Evolutionary conservation across 2,329 filamentous ascomycete species (phyloP), one percentile per base, ranked within the genome.

Genomic region (Cytospora mali): DNA sequence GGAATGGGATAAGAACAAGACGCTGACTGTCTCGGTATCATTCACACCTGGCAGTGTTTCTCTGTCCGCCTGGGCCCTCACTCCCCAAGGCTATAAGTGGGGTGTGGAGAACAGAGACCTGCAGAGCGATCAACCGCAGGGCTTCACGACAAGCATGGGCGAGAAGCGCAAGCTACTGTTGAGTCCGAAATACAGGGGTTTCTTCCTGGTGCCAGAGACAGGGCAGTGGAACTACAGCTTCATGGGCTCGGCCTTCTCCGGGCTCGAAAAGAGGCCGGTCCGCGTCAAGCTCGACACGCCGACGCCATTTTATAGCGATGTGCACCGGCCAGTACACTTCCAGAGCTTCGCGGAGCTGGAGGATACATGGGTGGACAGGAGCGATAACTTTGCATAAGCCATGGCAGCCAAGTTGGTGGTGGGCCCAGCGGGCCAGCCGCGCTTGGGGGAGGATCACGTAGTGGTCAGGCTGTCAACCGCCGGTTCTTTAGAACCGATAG

Each of bases 1-100:
- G 3, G 79, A 85, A 66, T 95, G 91, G 91, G 90, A 96, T 76
- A 85, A 86, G 75, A 90, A 92, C 75, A 95, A 93, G 80, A 97
- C 92, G 0, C 87, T 97, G 62, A 97, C 93, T 1, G 93, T 99
- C 79, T 93, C 93, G 3, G 94, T 98, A 6, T 92, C 93, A 23
- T 98, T 99, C 79, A 98, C 95, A 0, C 95, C 95, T 1, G 95
- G 95, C 66, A 97, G 93, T 56, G 95, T 99, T 21, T 97, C 94
- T 4, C 84, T 99, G 56, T 91, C 92, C 6, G 93, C 95, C 0
- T 99, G 94, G 93, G 90, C 90, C 5, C 85, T 99, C 48, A 97
- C 92, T 1, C 93, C 95, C 1, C 82, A 89, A 66, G 95, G 95
- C 58, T 97, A 96, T 81, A 94, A 94, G 76, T 99, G 96, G 95